Percentiles rank a stretch among this genome's conserved stretches.
phyloP scores from a whole-genome alignment of 2,329 filamentous ascomycete genomes.

The Rachicladosporium sp. region DNA sequence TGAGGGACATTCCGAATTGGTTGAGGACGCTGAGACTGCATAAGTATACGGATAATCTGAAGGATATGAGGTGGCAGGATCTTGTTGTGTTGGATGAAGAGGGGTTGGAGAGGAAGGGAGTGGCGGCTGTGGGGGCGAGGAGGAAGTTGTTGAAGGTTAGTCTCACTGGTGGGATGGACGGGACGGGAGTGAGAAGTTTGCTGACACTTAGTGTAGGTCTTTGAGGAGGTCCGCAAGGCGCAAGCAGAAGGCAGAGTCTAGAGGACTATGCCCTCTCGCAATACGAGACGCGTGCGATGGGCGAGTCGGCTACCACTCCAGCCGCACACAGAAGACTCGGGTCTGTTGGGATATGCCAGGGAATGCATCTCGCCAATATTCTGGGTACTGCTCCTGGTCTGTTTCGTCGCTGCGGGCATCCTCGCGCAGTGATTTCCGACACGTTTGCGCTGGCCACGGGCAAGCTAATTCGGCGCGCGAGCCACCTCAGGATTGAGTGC shows the following conservation, averaged over 20 bases:
- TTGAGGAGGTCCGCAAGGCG: constrained; percentile 77
- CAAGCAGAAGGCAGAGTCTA: constrained; percentile 31
- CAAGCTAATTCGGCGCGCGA: no score
- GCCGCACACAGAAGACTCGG: no score
- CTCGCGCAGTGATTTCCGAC: no score
- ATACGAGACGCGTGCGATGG: no score
- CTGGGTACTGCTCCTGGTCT: no score
- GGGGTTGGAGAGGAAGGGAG: constrained; percentile 80
- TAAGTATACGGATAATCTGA: constrained; percentile 97
- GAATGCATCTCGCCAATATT: no score
- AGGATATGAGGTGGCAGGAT: constrained; percentile 94
- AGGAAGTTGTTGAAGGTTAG: constrained; percentile 93
- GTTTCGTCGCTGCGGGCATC: no score
- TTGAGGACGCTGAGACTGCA: constrained; percentile 86
- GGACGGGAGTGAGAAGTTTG: not conserved
- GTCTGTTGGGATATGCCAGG: no score
- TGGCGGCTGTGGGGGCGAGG: constrained; percentile 85
- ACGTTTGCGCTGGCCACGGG: no score
- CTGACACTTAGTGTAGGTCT: constrained; percentile 47
- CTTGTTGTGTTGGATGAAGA: constrained; percentile 85
- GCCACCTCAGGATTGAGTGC: no score
- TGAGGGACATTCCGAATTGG: constrained; percentile 95
- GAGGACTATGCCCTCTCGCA: not conserved
- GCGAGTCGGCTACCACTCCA: no score
- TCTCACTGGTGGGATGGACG: constrained; percentile 7